Evolutionary conservation across 495 filamentous ascomycete genomes (phyloP).

Genomic region (Delitschia confertaspora): DNA sequence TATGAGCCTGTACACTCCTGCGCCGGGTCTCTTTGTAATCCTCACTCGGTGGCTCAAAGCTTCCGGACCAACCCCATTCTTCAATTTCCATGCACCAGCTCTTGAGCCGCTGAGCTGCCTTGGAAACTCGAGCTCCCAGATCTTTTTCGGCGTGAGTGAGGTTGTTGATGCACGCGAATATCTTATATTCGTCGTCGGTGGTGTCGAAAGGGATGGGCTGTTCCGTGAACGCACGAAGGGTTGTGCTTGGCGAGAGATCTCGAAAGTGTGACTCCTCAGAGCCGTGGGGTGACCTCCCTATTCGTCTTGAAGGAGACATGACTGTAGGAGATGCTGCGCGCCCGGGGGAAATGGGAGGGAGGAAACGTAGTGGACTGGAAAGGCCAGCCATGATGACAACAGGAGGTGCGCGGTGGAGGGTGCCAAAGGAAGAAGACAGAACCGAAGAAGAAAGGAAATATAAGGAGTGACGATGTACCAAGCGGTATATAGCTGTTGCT

Average conservation of each 20-base stretch:
- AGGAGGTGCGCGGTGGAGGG: constrained; percentile 4
- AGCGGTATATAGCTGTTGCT: constrained; percentile 4
- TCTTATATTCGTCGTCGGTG: constrained; percentile 21
- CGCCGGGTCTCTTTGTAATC: constrained; percentile 31
- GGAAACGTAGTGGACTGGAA: constrained; percentile 17
- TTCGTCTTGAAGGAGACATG: constrained; percentile 22
- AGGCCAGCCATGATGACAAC: constrained; percentile 15
- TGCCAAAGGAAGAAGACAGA: constrained; percentile 2
- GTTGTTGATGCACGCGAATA: constrained; percentile 28
- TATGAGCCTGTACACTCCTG: constrained; percentile 26
- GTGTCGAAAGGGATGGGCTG: constrained; percentile 20
- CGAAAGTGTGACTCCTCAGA: constrained; percentile 25
- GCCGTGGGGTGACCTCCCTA: constrained; percentile 4
- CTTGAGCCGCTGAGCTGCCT: constrained; percentile 63
- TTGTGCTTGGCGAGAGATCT: constrained; percentile 32
- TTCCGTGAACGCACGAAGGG: constrained; percentile 30
- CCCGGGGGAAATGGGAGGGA: constrained; percentile 16
- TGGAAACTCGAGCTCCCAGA: constrained; percentile 59
- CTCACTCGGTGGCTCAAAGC: constrained; percentile 34
- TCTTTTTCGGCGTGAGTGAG: constrained; percentile 32
- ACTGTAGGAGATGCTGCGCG: constrained; percentile 22
- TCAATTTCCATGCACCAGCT: constrained; percentile 72
- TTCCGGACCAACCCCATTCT: constrained; percentile 63
- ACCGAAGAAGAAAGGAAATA: neutral
- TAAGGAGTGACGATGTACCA: no score